Conservation (phyloP, 2,329 filamentous ascomycete species). For the Davidsoniella neocaledoniae region DNA sequence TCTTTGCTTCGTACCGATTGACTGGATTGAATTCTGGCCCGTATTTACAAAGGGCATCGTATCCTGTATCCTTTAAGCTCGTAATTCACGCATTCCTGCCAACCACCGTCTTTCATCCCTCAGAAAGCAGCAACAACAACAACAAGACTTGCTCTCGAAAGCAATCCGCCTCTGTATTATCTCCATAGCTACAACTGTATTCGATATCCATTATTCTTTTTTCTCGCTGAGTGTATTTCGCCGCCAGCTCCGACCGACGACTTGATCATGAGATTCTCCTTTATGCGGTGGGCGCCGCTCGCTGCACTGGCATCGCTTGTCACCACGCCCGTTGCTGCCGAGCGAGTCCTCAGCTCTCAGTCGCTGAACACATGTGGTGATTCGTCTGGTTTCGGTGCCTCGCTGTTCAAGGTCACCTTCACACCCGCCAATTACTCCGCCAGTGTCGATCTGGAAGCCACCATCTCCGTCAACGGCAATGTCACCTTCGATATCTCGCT, state of each 20-base stretch:
- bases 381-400: constrained; percentile 73
- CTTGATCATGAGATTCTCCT: constrained; percentile 28
- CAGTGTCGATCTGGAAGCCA: constrained; percentile 58
- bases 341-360: constrained; percentile 58
- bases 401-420: constrained; percentile 72
- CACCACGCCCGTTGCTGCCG: constrained; percentile 30
- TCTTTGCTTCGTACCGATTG: too few relatives aligned
- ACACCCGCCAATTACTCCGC: constrained; percentile 60
- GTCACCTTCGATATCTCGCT: constrained; percentile 63
- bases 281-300: constrained; percentile 24
- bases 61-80: background rate
- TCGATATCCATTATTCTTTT: background rate
- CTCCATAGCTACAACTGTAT: too few relatives aligned
- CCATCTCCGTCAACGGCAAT: constrained; percentile 67
- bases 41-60: too few relatives aligned
- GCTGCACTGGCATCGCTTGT: constrained; percentile 12
- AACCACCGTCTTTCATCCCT: too few relatives aligned
- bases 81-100: background rate
- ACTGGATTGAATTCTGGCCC: too few relatives aligned
- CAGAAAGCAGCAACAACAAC: too few relatives aligned
- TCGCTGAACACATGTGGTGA: constrained; percentile 74
- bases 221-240: background rate
- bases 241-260: background rate
- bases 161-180: too few relatives aligned
- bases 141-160: too few relatives aligned